Evolutionary conservation across 148 eudicot genomes (phyloP), one percentile per base, ranked within the genome.

Genomic region (Cornus suecica): DNA sequence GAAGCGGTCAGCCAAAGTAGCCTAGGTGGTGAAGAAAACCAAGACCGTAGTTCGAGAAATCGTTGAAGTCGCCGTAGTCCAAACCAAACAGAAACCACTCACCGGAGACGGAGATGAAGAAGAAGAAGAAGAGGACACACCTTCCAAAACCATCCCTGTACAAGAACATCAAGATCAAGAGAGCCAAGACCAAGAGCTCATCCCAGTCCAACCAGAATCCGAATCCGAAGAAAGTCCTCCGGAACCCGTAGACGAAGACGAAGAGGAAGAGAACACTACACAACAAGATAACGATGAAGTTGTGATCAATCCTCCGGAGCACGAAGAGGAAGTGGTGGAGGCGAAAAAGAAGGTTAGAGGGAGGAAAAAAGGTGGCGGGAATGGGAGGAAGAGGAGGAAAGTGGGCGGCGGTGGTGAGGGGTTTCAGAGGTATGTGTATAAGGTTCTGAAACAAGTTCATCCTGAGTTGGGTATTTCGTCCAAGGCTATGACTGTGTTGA

Each of bases 371-470:
- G 65, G 67, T 65, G 52, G 25, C 11, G 65, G 34, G 26, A 13
- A 29, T 65, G 37, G 69, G 79, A 74, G 28, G 73, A 80, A 70
- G 22, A 25, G 66, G 67, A 70, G 61, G 54, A 74, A 26, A 24
- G 71, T 30, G 4, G 83, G 75, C 1, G 84, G 58, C 5, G 87
- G 76, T 0, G 37, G 86, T 26, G 90, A 73, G 52, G 94, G 86
- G 83, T 91, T 91, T 58, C 83, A 80, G 73, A 87, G 81, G 32
- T 94, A 94, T 58, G 80, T 90, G 34, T 87, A 27, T 28, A 85
- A 77, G 69, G 97, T 92, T 62, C 27, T 92, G 85, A 94, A 92
- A 69, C 93, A 94, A 61, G 98, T 94, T 10, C 98, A 94, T 65
- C 95, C 97, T 0, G 98, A 90, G 0, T 31, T 92, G 81, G 93